Evolutionary conservation across 1,284 basidiomycete species (phyloP).

Genomic region (Rhizopogon parksii): DNA sequence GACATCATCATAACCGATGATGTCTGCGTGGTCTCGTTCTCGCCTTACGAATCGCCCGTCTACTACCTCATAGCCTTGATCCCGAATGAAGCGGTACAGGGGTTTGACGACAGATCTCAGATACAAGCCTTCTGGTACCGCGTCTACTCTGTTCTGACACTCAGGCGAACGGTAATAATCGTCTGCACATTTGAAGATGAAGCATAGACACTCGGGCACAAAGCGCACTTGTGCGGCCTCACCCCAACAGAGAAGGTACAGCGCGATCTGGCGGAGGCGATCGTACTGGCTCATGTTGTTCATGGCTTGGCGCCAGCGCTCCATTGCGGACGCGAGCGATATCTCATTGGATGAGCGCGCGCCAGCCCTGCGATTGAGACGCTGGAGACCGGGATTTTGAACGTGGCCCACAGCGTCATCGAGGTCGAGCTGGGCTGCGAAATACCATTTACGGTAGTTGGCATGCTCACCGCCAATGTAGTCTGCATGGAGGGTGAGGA

Average conservation of each 20-base stretch:
- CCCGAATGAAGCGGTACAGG: slow-evolving; percentile 94
- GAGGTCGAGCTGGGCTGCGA: slow-evolving; percentile 96
- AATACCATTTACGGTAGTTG: slow-evolving; percentile 99
- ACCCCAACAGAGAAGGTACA: slow-evolving; percentile 96
- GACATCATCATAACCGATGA: slow-evolving; percentile 98
- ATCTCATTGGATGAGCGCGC: slow-evolving; percentile 59
- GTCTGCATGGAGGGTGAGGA: slow-evolving; percentile 94
- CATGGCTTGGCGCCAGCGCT: slow-evolving; percentile 97
- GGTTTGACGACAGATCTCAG: slow-evolving; percentile 90
- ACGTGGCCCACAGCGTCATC: slow-evolving; percentile 94
- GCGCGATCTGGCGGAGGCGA: slow-evolving; percentile 90
- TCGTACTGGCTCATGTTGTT: slow-evolving; percentile 99
- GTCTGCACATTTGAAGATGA: slow-evolving; percentile 99
- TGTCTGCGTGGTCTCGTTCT: slow-evolving; percentile 90
- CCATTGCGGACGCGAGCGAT: slow-evolving; percentile 81
- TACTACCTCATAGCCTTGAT: slow-evolving; percentile 96
- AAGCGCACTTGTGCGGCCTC: slow-evolving; percentile 99
- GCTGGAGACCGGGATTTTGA: slow-evolving; percentile 86
- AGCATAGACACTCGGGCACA: slow-evolving; percentile 94
- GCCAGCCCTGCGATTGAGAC: slow-evolving; percentile 50
- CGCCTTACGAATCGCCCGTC: slow-evolving; percentile 93
- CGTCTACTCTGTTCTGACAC: slow-evolving; percentile 90
- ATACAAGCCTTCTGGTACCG: slow-evolving; percentile 94
- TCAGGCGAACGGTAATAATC: slow-evolving; percentile 99
- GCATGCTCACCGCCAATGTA: slow-evolving; percentile 97